Evolutionary conservation across 345 rosid species (phyloP).

Genomic region (Salix purpurea): DNA sequence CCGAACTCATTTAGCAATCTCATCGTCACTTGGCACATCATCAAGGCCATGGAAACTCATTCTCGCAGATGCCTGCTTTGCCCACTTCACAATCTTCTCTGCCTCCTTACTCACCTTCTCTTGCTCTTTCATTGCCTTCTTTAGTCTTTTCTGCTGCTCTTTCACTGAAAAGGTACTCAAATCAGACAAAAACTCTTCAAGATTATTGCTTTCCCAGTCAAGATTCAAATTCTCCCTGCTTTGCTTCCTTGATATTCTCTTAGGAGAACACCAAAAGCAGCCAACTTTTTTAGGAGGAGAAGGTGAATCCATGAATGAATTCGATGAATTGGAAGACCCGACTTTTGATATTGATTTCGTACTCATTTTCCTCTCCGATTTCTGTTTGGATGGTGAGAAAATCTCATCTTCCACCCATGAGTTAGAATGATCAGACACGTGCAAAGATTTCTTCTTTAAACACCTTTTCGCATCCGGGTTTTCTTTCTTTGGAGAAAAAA

Average conservation of each 20-base stretch:
- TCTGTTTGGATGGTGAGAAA: neutral
- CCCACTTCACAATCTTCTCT: slow-evolving; percentile 57
- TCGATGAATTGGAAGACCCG: slow-evolving; percentile 16
- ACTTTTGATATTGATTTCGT: slow-evolving; percentile 16
- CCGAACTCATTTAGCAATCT: neutral
- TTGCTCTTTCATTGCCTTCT: slow-evolving; percentile 59
- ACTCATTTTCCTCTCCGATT: neutral
- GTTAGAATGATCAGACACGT: slow-evolving; percentile 15
- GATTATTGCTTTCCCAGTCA: slow-evolving; percentile 28
- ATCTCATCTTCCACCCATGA: neutral
- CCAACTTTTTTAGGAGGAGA: slow-evolving; percentile 53
- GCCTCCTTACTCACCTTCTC: slow-evolving; percentile 62
- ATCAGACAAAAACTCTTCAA: slow-evolving; percentile 45
- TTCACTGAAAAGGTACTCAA: slow-evolving; percentile 47
- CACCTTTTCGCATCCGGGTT: slow-evolving; percentile 13
- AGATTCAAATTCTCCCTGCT: slow-evolving; percentile 28
- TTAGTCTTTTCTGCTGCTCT: slow-evolving; percentile 50
- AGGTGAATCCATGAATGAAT: slow-evolving; percentile 33
- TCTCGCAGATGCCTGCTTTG: slow-evolving; percentile 58
- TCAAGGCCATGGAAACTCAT: slow-evolving; percentile 22
- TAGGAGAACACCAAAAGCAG: slow-evolving; percentile 70
- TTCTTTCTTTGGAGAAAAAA: slow-evolving; percentile 17
- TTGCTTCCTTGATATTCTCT: slow-evolving; percentile 25
- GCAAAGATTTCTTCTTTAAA: slow-evolving; percentile 22
- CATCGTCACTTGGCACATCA: slow-evolving; percentile 36